Base-by-base conservation (phyloP, 2,329 filamentous ascomycete genomes). In the Blastomyces parvus region DNA sequence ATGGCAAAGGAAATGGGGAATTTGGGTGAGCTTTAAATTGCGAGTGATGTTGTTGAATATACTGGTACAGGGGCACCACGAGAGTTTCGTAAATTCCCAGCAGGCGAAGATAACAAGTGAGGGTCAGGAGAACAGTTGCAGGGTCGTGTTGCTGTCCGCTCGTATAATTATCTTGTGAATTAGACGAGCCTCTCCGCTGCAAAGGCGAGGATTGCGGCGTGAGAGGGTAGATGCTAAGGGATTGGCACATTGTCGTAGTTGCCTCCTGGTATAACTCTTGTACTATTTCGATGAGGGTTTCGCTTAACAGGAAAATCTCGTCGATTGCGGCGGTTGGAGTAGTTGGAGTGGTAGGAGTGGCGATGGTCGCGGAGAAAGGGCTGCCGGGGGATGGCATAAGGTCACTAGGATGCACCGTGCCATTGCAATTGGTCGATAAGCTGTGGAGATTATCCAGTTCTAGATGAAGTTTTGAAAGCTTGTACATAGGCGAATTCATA, bases 41-140 rank as follows among this genome's bases (percentile, higher is more conserved):
- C 33, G 38, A 13, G 9, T 25, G 53, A n/a, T 27, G 53, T 57
- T 57, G 53, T 17, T 57, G 27, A 33, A 57, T 22, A 38, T 36
- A 57, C 13, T 57, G 53, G 53, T 57, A 57, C 22, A 57, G 27
- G 27, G 53, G 33, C 9, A 57, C n/a, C 19, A 57, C 53, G 53
- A 57, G 30, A 5, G 30, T 27, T n/a, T 57, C 53, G 33, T 57
- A 57, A 22, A 57, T 57, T 17, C 33, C 53, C 19, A 57, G 53
- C 17, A 57, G 30, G 19, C 30, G 27, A 14, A 57, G 53, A n/a
- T 57, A 57, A 27, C 53, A 57, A 19, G 53, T 57, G 13, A 57
- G 53, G 9, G 53, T 57, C 19, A 57, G 30, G 17, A 38, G 33
- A 33, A n/a, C 8, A n/a, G 53, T 38, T 33, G 14, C 27, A 2